phyloP scores from a whole-genome alignment of 2,329 filamentous ascomycete genomes.

The Fusarium chlamydosporum region DNA sequence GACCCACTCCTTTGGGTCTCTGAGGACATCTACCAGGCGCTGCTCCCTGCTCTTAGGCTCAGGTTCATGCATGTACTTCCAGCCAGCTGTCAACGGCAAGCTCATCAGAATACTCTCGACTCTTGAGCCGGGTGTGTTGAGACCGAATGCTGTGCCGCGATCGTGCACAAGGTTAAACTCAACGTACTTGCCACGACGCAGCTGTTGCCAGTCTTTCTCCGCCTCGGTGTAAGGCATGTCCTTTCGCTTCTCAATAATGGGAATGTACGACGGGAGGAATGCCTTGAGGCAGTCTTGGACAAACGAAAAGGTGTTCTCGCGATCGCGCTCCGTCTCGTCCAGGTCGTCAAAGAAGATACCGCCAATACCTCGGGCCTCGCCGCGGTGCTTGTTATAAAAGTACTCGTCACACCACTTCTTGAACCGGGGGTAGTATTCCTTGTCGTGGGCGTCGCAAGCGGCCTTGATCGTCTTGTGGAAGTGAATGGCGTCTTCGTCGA shows the following conservation, averaged over 20 bases:
- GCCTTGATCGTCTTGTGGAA: conserved; percentile 96
- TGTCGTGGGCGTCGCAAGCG: conserved; percentile 93
- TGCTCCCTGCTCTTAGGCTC: conserved; percentile 82
- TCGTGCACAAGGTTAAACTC: conserved; percentile 99
- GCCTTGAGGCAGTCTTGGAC: conserved; percentile 86
- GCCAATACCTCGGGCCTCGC: conserved; percentile 87
- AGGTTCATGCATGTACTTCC: conserved; percentile 95
- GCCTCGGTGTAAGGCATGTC: conserved; percentile 89
- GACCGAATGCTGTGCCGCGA: conserved; percentile 91
- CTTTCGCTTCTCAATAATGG: conserved; percentile 89
- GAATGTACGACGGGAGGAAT: conserved; percentile 91
- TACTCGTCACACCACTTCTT: conserved; percentile 99
- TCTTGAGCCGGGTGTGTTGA: conserved; percentile 91
- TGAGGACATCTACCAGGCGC: conserved; percentile 80
- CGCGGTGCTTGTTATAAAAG: conserved; percentile 93
- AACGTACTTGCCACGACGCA: conserved; percentile 93
- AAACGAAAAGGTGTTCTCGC: conserved; percentile 91
- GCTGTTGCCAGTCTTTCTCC: conserved; percentile 97
- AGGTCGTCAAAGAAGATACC: conserved; percentile 99
- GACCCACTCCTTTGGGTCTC: conserved; percentile 76
- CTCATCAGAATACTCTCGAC: conserved; percentile 99
- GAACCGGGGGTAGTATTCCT: conserved; percentile 91
- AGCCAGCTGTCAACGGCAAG: conserved; percentile 89
- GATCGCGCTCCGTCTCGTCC: conserved; percentile 86
- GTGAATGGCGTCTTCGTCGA: conserved; percentile 96